Base-by-base conservation (phyloP, 129 eudicot species). In the Rutidosis leptorrhynchoides region DNA sequence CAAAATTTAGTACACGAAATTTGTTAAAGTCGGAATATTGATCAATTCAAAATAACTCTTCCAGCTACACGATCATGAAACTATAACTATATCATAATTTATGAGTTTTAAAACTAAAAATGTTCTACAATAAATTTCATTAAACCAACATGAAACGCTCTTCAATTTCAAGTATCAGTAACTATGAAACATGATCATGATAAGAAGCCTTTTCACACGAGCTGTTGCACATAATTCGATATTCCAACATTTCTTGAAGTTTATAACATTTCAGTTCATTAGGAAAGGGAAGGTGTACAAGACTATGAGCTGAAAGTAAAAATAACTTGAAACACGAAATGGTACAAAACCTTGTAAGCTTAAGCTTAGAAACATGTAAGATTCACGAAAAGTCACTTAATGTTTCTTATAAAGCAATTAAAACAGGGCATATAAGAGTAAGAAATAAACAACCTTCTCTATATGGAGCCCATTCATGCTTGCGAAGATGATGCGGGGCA, bases 401-500 rank as follows among this genome's bases (percentile, higher is more conserved):
- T 11, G n/a, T 40, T 12, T 0, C 46, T 10, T 40, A 37, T 2
- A 11, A 40, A 2, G 46, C n/a, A 40, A 12, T 40, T 40, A 40
- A 49, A 20, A n/a, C 23, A 49, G 24, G 24, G 20, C 54, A 49
- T 46, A 22, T 30, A 35, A 43, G 33, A 19, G 25, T 30, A 58
- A 65, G 62, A 54, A 61, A 49, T 16, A 57, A 26, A 15, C 5
- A 80, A 93, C 99, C 99, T 84, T 94, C 99, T 71, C 97, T 83
- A 70, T 89, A 94, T 25, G 97, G 74, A 64, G 62, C 99, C 99
- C 97, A 94, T 89, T 94, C 99, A 77, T 94, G 99, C 81, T 89
- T 89, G 17, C 99, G 92, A 80, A 94, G 83, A 84, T 94, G 99
- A 83, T 94, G 99, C 24, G 99, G 99, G 64, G 99, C 99, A 69